A percentile compares a stretch with the other conserved stretches of the same genome.
These are phyloP conservation scores for Colletotrichum phormii DNA, from an alignment of 2,329 filamentous ascomycete genomes.

Conservation along the genomic window DNA sequence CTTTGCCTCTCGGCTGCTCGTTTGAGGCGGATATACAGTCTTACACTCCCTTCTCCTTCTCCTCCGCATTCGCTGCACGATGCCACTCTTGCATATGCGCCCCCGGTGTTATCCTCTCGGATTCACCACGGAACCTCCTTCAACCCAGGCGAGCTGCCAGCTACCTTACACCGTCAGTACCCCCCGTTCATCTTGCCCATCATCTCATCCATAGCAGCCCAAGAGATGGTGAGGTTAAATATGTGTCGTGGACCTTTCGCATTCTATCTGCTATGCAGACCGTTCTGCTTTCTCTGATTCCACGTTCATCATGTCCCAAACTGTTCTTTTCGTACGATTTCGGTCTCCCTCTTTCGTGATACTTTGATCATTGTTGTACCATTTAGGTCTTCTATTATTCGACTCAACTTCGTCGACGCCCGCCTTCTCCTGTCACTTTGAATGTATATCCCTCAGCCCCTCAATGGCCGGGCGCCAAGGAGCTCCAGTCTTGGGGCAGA, in stretches of 20 bases:
- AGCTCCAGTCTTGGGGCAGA: neutral
- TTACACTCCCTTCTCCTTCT: constrained; percentile 22
- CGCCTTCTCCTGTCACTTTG: neutral
- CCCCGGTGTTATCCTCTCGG: constrained; percentile 24
- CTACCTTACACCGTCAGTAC: neutral
- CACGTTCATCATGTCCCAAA: constrained; percentile 14
- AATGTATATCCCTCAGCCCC: constrained; percentile 35
- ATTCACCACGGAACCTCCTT: constrained; percentile 21
- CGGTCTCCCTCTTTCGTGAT: constrained; percentile 10
- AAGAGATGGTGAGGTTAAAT: constrained; percentile 19
- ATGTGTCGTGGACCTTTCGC: constrained; percentile 20
- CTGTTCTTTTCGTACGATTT: constrained; percentile 10
- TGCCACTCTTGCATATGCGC: constrained; percentile 25
- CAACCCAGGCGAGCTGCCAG: constrained; percentile 12
- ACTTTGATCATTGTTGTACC: constrained; percentile 9
- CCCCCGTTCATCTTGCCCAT: neutral
- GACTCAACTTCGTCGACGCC: neutral
- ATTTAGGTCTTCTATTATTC: neutral
- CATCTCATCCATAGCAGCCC: neutral
- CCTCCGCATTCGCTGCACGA: constrained; percentile 29
- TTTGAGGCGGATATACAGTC: constrained; percentile 23
- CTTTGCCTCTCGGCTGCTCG: neutral
- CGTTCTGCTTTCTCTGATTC: constrained; percentile 6
- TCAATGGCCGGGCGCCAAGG: constrained; percentile 1
- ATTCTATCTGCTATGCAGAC: neutral